Conservation (phyloP, 1,284 basidiomycete genomes). For the Tilletiaria anomala region DNA sequence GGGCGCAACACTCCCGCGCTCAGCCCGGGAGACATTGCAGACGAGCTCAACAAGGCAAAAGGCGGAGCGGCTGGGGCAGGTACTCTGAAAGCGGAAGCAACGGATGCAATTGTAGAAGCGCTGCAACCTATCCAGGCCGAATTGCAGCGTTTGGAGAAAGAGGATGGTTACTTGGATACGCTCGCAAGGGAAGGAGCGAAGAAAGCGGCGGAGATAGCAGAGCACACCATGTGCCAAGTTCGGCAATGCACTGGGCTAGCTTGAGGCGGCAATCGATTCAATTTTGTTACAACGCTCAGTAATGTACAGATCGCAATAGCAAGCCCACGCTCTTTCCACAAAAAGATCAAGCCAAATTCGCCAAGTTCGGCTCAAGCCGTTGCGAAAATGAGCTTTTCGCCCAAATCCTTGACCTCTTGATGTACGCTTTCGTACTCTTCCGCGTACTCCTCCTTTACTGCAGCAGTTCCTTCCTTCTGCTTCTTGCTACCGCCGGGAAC, state of each 20-base stretch:
- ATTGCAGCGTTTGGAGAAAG: slow-evolving; percentile 52
- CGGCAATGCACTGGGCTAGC: no score
- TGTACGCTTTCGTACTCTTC: slow-evolving; percentile 68
- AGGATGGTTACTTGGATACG: slow-evolving; percentile 51
- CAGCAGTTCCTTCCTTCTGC: slow-evolving; percentile 49
- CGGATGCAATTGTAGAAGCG: slow-evolving; percentile 56
- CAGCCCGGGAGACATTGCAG: slow-evolving; percentile 45
- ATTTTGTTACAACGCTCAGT: no score
- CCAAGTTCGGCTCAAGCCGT: no score
- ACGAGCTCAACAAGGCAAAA: slow-evolving; percentile 43
- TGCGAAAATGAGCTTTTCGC: not conserved
- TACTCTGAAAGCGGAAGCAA: slow-evolving; percentile 57
- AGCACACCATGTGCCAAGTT: slow-evolving; percentile 56
- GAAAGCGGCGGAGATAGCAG: slow-evolving; percentile 52
- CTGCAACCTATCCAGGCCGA: slow-evolving; percentile 57
- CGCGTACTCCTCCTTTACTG: slow-evolving; percentile 56
- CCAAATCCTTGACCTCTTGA: slow-evolving; percentile 66
- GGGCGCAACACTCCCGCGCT: slow-evolving; percentile 9
- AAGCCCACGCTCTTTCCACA: no score
- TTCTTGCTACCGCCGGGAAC: slow-evolving; percentile 47
- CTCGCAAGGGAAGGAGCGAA: slow-evolving; percentile 55
- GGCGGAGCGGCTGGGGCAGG: slow-evolving; percentile 53
- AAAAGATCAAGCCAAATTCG: no score
- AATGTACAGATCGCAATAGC: no score
- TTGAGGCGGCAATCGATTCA: no score